Evolutionary conservation across 1,284 basidiomycete species (phyloP).

Genomic region (Malassezia sp.): DNA sequence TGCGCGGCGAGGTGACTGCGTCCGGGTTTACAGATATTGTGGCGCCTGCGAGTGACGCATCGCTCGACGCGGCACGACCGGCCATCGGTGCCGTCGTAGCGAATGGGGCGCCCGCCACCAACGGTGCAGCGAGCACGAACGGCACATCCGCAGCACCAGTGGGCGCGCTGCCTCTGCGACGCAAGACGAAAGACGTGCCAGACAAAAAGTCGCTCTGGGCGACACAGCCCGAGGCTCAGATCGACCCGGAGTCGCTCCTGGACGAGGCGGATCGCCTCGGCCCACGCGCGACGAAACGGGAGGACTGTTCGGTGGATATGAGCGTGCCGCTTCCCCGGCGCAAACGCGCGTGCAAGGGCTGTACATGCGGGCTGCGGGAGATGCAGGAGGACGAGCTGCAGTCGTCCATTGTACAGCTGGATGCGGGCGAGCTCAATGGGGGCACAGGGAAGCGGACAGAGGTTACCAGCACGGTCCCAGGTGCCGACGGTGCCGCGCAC

Average conservation of each 20-base stretch:
- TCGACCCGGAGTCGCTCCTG: slow-evolving; percentile 34
- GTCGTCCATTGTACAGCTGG: slow-evolving; percentile 30
- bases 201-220: slow-evolving; percentile 40
- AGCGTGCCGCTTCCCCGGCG: slow-evolving; percentile 22
- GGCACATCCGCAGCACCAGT: slow-evolving; percentile 6
- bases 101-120: background rate
- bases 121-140: too few species aligned
- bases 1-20: slow-evolving; percentile 27
- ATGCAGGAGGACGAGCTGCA: slow-evolving; percentile 37
- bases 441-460: slow-evolving; percentile 26
- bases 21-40: slow-evolving; percentile 28
- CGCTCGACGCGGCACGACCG: slow-evolving; percentile 15
- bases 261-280: slow-evolving; percentile 24
- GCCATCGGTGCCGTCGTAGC: background rate
- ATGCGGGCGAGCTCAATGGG: slow-evolving; percentile 22
- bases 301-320: slow-evolving; percentile 39
- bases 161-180: slow-evolving; percentile 24
- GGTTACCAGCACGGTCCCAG: slow-evolving; percentile 34
- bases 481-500: slow-evolving; percentile 34
- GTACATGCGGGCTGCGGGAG: slow-evolving; percentile 44
- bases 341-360: slow-evolving; percentile 45
- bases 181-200: slow-evolving; percentile 19
- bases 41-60: slow-evolving; percentile 4
- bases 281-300: slow-evolving; percentile 30
- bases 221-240: slow-evolving; percentile 26